Evolutionary conservation across 2,329 filamentous ascomycete genomes (phyloP).

Genomic region (Dactylellina parvicollis): DNA sequence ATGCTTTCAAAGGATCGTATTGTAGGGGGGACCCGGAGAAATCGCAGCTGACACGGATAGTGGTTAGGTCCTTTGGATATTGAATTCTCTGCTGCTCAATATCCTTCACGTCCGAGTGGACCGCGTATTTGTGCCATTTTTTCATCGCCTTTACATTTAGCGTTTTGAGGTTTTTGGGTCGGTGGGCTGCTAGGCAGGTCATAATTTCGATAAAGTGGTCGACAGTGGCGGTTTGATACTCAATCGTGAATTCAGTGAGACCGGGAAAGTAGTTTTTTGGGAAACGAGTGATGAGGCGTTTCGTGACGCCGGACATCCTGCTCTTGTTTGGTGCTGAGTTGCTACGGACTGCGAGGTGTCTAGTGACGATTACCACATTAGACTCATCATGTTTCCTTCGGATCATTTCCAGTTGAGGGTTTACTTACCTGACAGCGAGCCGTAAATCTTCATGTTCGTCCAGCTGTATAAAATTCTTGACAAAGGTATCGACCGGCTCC

Average conservation of each 20-base stretch:
- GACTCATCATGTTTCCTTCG: not conserved
- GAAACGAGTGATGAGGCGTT: constrained; percentile 14
- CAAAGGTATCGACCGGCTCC: constrained; percentile 7
- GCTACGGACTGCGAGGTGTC: constrained; percentile 21
- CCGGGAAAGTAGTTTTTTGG: constrained; percentile 26
- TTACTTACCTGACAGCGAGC: constrained; percentile 28
- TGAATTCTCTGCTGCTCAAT: not conserved
- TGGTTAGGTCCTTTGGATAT: constrained; percentile 35
- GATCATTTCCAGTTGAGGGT: not conserved
- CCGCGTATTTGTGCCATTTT: not conserved
- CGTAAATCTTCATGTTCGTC: constrained; percentile 45
- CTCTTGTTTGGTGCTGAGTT: constrained; percentile 9
- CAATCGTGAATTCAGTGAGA: constrained; percentile 28
- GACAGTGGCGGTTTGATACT: not conserved
- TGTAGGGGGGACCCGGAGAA: not conserved
- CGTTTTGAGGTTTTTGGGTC: constrained; percentile 24
- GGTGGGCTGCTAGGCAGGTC: constrained; percentile 11
- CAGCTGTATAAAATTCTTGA: constrained; percentile 26
- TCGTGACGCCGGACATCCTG: constrained; percentile 11
- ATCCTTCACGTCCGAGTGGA: not conserved
- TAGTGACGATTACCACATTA: not conserved
- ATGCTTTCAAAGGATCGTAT: constrained; percentile 6
- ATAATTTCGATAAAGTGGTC: constrained; percentile 34
- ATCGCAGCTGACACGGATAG: not conserved
- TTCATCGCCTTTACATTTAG: constrained; percentile 2